Evolutionary conservation across 768 basidiomycete genomes (phyloP).

Genomic region (Hemileccinum impolitum): DNA sequence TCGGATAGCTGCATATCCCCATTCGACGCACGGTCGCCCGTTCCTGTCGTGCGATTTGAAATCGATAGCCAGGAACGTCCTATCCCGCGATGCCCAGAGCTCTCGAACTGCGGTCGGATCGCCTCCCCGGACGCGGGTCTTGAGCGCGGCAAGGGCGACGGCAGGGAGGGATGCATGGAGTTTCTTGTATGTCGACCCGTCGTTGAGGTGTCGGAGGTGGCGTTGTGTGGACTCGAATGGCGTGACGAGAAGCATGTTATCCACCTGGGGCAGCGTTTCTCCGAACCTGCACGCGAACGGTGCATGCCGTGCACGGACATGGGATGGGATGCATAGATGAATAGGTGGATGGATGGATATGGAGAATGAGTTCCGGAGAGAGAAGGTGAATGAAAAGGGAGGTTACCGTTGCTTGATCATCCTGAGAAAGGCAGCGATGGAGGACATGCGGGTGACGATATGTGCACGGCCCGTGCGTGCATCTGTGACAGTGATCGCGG

Average conservation of each 20-base stretch:
- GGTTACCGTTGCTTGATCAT: slow-evolving; percentile 78
- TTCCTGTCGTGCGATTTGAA: slow-evolving; percentile 60
- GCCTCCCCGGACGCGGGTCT: slow-evolving; percentile 60
- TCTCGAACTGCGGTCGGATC: slow-evolving; percentile 62
- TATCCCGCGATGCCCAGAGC: slow-evolving; percentile 67
- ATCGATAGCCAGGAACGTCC: slow-evolving; percentile 71
- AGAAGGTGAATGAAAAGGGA: too few relatives aligned
- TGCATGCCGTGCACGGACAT: not conserved
- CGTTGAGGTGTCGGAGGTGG: slow-evolving; percentile 68
- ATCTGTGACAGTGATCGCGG: slow-evolving; percentile 75
- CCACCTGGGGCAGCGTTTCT: slow-evolving; percentile 67
- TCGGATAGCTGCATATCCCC: slow-evolving; percentile 78
- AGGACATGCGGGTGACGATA: slow-evolving; percentile 72
- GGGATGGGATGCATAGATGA: not conserved
- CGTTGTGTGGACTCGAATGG: slow-evolving; percentile 69
- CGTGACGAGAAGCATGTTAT: slow-evolving; percentile 64
- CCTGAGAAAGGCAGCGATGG: slow-evolving; percentile 71
- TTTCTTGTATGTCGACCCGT: slow-evolving; percentile 66
- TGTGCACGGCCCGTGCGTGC: slow-evolving; percentile 67
- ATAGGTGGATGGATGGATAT: not conserved
- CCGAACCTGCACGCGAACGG: slow-evolving; percentile 60
- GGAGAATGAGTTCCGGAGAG: not conserved
- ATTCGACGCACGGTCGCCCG: slow-evolving; percentile 65
- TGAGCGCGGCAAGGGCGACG: slow-evolving; percentile 60
- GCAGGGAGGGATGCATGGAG: slow-evolving; percentile 70